phyloP scores from a whole-genome alignment of 2,329 filamentous ascomycete genomes.

The Aspergillus hortae region DNA sequence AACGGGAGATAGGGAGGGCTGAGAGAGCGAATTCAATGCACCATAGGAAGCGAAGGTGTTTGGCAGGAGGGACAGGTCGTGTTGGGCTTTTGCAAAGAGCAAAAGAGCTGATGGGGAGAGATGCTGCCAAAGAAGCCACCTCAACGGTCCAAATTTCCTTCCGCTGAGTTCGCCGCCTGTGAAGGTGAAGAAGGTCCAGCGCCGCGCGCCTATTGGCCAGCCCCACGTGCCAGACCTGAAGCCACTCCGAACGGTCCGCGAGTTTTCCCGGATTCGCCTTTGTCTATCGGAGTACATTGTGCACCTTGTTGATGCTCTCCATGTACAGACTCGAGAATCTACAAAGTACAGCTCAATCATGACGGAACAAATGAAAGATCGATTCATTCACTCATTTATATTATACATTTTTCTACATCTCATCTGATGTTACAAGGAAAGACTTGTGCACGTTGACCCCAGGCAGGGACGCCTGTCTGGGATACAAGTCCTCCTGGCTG shows the following conservation, averaged over 20 bases:
- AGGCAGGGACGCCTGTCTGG: slow-evolving; percentile 18
- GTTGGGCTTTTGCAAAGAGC: background rate
- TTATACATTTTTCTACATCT: slow-evolving; percentile 10
- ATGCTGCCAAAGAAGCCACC: slow-evolving; percentile 23
- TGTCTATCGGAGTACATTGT: too few relatives aligned
- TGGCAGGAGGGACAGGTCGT: background rate
- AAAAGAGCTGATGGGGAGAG: slow-evolving; percentile 1
- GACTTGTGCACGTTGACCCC: slow-evolving; percentile 35
- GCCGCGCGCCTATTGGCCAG: slow-evolving; percentile 15
- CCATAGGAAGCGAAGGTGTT: slow-evolving; percentile 21
- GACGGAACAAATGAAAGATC: background rate
- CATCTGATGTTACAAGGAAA: slow-evolving; percentile 28
- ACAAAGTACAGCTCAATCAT: background rate
- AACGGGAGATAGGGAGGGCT: slow-evolving; percentile 12
- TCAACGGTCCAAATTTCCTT: slow-evolving; percentile 23
- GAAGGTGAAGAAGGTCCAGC: slow-evolving; percentile 9
- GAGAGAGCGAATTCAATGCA: slow-evolving; percentile 13
- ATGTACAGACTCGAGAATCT: background rate
- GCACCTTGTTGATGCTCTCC: background rate
- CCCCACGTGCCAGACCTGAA: slow-evolving; percentile 14
- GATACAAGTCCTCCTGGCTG: slow-evolving; percentile 33
- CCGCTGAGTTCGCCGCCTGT: slow-evolving; percentile 18
- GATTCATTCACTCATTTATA: background rate
- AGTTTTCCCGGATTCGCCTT: slow-evolving; percentile 13
- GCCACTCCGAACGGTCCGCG: slow-evolving; percentile 8